Conservation (phyloP, 768 basidiomycete genomes). For the Lactarius pseudohatsudake region DNA sequence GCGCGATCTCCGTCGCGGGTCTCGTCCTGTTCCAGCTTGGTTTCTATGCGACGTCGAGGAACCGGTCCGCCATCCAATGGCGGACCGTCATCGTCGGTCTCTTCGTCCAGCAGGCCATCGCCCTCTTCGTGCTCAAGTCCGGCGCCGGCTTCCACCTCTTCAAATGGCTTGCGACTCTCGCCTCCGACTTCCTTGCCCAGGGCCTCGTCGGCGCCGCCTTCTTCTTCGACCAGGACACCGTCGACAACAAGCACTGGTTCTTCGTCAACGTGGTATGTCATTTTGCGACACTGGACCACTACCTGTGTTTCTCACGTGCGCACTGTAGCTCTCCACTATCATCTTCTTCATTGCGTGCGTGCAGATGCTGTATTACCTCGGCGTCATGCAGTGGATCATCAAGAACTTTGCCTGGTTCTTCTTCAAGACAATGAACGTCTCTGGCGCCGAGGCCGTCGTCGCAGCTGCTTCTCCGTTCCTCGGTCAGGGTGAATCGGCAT, state of each 20-base stretch:
- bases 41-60: constrained; percentile 67
- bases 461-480: constrained; percentile 93
- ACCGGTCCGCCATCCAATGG: constrained; percentile 71
- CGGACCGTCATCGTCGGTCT: constrained; percentile 87
- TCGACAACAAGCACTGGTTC: constrained; percentile 70
- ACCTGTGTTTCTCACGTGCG: not conserved
- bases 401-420: constrained; percentile 91
- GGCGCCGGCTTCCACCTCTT: constrained; percentile 82
- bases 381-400: constrained; percentile 94
- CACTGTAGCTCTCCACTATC: constrained; percentile 62
- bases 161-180: constrained; percentile 76
- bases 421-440: constrained; percentile 87
- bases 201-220: constrained; percentile 70
- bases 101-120: constrained; percentile 81
- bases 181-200: constrained; percentile 74
- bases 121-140: constrained; percentile 86
- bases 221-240: constrained; percentile 74
- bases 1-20: constrained; percentile 79
- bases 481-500: constrained; percentile 87
- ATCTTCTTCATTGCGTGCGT: constrained; percentile 95
- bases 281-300: not conserved
- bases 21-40: constrained; percentile 75
- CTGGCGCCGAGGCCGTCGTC: constrained; percentile 93
- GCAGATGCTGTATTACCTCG: constrained; percentile 88
- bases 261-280: constrained; percentile 70